These are phyloP conservation scores for Sarocladiaceae sp. DNA, from an alignment of 2,329 filamentous ascomycete species.

Conservation along the genomic window DNA sequence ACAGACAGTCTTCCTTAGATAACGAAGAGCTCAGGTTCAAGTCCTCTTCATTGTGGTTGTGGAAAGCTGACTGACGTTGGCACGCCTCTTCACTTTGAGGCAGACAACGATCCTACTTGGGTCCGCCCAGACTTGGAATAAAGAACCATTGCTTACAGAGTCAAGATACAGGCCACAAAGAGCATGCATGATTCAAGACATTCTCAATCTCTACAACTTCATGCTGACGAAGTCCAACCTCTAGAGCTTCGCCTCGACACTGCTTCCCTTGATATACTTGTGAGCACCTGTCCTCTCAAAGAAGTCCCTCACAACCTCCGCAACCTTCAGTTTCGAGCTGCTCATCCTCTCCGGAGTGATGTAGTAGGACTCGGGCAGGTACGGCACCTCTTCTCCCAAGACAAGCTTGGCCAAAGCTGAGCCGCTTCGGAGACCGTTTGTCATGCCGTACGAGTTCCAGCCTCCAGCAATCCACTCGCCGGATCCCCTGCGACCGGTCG, in stretches of 20 bases:
- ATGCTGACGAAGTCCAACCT: not conserved
- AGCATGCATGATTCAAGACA: too few species aligned
- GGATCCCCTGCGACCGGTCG: constrained; percentile 14
- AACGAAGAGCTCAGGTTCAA: too few species aligned
- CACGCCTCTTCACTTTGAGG: too few species aligned
- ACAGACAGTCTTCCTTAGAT: too few species aligned
- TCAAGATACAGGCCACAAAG: too few species aligned
- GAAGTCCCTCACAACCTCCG: not conserved
- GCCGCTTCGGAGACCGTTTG: not conserved
- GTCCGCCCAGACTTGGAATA: too few species aligned
- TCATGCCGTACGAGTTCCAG: constrained; percentile 46
- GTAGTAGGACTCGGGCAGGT: constrained; percentile 1
- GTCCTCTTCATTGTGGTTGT: too few species aligned
- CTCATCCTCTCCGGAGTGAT: not conserved
- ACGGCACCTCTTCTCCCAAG: not conserved
- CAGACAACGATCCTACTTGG: too few species aligned
- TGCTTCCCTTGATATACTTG: not conserved
- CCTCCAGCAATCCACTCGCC: constrained; percentile 48
- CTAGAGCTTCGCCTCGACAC: not conserved
- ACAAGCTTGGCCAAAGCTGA: not conserved
- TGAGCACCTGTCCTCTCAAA: constrained; percentile 2
- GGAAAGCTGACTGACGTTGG: too few species aligned
- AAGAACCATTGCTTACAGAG: too few species aligned
- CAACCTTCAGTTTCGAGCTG: not conserved
- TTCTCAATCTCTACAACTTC: not conserved